These are phyloP conservation scores for Psilocybe cubensis DNA, from an alignment of 768 basidiomycete species.

Conservation along the genomic window DNA sequence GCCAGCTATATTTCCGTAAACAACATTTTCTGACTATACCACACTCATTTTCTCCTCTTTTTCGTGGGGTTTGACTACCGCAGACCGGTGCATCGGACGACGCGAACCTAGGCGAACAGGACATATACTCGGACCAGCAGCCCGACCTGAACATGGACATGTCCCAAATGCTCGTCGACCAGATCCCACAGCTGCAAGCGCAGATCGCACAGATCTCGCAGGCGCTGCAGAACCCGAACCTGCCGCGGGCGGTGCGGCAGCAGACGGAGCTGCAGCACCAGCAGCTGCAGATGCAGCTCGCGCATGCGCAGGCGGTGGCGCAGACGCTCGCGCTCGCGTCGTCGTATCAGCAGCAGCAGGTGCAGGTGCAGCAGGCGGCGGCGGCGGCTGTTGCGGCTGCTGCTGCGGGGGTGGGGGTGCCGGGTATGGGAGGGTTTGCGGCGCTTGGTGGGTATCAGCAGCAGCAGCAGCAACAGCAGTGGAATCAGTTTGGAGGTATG, in stretches of 20 bases:
- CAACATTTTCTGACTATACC: neutral
- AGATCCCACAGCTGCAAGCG: constrained; percentile 82
- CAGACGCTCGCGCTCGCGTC: constrained; percentile 64
- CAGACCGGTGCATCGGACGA: constrained; percentile 25
- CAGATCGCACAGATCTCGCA: constrained; percentile 80
- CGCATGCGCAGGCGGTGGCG: constrained; percentile 76
- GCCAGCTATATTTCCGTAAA: too few relatives aligned
- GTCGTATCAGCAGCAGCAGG: too few relatives aligned
- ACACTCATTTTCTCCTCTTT: neutral
- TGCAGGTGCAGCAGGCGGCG: constrained; percentile 51
- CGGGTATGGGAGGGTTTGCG: constrained; percentile 37
- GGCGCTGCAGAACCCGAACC: constrained; percentile 78
- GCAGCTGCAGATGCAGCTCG: constrained; percentile 76
- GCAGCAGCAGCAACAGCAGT: constrained; percentile 42
- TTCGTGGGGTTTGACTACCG: neutral
- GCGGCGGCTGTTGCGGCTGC: constrained; percentile 36
- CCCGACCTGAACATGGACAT: constrained; percentile 67
- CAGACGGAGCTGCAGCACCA: constrained; percentile 85
- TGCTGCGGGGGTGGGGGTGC: constrained; percentile 33
- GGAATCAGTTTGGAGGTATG: constrained; percentile 55
- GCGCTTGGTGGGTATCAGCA: constrained; percentile 43
- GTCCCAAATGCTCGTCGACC: constrained; percentile 72
- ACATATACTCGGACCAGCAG: constrained; percentile 75
- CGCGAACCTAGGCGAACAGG: constrained; percentile 44
- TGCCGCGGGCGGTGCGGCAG: constrained; percentile 74